These are phyloP conservation scores for Phytophthora capsici DNA, from an alignment of 352 stramenopile genomes.

Conservation along the genomic window DNA sequence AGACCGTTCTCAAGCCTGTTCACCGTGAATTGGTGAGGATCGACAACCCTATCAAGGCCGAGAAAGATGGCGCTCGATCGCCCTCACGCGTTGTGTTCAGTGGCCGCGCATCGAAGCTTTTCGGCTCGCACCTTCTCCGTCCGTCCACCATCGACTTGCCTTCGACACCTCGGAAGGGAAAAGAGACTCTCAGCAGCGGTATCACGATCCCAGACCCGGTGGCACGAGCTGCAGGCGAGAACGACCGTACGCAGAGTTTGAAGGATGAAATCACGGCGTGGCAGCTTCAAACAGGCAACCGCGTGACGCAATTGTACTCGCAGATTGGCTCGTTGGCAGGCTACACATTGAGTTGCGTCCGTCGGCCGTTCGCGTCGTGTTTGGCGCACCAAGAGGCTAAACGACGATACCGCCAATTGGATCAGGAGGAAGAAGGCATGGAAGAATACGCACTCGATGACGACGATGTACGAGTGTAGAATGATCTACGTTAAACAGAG, in stretches of 20 bases:
- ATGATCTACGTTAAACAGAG: neutral
- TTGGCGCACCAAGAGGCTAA: constrained; percentile 36
- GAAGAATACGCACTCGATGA: constrained; percentile 46
- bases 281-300: constrained; percentile 42
- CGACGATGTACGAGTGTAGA: constrained; percentile 34
- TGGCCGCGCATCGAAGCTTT: constrained; percentile 76
- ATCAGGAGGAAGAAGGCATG: constrained; percentile 48
- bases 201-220: constrained; percentile 33
- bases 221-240: constrained; percentile 34
- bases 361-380: constrained; percentile 45
- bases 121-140: constrained; percentile 68
- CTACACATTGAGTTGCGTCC: constrained; percentile 41
- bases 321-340: constrained; percentile 33
- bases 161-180: constrained; percentile 28
- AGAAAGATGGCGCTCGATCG: constrained; percentile 29
- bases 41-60: constrained; percentile 37
- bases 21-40: constrained; percentile 55
- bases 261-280: constrained; percentile 57
- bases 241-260: constrained; percentile 39
- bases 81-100: constrained; percentile 69
- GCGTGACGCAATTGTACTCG: constrained; percentile 36
- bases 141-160: constrained; percentile 65
- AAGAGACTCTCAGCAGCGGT: constrained; percentile 22
- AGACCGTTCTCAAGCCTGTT: constrained; percentile 51
- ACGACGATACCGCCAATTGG: constrained; percentile 38